Evolutionary conservation across 2,329 filamentous ascomycete genomes (phyloP), one percentile per base, ranked within the genome.

Genomic region (Aaosphaeria arxii): DNA sequence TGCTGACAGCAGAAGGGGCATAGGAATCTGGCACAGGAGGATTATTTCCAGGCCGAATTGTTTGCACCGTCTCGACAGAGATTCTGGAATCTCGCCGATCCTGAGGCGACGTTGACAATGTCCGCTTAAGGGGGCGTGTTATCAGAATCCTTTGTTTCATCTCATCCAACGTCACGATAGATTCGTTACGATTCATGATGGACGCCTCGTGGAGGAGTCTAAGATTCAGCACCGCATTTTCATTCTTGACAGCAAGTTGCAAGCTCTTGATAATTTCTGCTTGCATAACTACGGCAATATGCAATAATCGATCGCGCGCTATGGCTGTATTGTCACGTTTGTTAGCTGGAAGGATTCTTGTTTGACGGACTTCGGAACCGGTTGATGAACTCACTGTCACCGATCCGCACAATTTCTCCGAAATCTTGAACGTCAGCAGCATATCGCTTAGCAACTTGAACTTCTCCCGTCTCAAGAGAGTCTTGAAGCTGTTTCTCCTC

Each of bases 241-340:
- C 62, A 36, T 64, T 63, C 39, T 68, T 59, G 35, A 62, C 57
- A n/a, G 65, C 69, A 46, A 71, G 59, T 47, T 73, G 66, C 17
- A 74, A 54, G 43, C 63, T 63, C 43, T 64, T 62, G 41, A 74
- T 69, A 13, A 73, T 65, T 48, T 74, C 68, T 28, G 66, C 64
- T 49, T 74, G 70, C 48, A 74, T 59, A n/a, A 66, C 57, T 6
- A 73, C 59, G 11, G 69, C 64, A 24, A 74, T 65, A 47, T 71
- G 67, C 5, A 68, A 54, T 4, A 72, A 56, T 7, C 61, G 66
- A 40, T 73, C 63, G 45, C 67, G 58, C 9, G 70, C 69, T 31
- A 63, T 59, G 40, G 58, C 70, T 72, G 51, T 39, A 52, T 28
- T 52, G 35, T 36, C 6, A 48, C 42, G 45, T 54, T 39, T 56